Evolutionary conservation across 805 yeast species (phyloP).

Genomic region (Saccharomycopsis vini): DNA sequence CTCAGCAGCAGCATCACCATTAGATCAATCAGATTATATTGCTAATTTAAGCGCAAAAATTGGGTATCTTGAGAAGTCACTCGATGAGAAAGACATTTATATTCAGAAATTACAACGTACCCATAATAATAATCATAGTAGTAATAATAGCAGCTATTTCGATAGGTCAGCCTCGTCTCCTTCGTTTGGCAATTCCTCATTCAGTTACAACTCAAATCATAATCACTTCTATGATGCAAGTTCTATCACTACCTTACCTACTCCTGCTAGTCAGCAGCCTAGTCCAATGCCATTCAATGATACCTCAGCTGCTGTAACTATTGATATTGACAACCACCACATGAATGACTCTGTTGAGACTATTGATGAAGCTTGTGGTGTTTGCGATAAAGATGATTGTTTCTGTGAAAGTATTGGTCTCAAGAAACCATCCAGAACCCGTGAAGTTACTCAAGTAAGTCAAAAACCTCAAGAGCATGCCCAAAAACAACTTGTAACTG

Average conservation of each 20-base stretch:
- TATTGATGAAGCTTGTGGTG: conserved; percentile 42
- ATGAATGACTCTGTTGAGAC: conserved; percentile 6
- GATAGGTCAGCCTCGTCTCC: no score
- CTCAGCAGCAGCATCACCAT: no score
- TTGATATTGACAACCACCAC: conserved; percentile 11
- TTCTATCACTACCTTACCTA: conserved; percentile 17
- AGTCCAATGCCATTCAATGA: conserved; percentile 18
- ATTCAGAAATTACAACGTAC: background rate
- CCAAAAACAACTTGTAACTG: background rate
- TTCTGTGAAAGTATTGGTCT: conserved; percentile 42
- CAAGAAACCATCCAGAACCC: conserved; percentile 19
- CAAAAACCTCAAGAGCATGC: conserved; percentile 2
- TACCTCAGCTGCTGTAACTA: background rate
- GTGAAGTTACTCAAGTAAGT: conserved; percentile 1
- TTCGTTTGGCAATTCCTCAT: background rate
- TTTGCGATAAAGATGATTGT: conserved; percentile 63
- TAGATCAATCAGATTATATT: conserved; percentile 3
- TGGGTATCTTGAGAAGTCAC: conserved; percentile 7
- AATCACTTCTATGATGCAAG: background rate
- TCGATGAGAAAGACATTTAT: conserved; percentile 5
- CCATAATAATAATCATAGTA: no score
- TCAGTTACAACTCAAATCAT: background rate
- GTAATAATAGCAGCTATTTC: no score
- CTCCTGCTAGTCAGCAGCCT: conserved; percentile 15
- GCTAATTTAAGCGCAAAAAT: conserved; percentile 9